Base-by-base conservation (phyloP, 352 stramenopile genomes). In the Pythium dissotocum region DNA sequence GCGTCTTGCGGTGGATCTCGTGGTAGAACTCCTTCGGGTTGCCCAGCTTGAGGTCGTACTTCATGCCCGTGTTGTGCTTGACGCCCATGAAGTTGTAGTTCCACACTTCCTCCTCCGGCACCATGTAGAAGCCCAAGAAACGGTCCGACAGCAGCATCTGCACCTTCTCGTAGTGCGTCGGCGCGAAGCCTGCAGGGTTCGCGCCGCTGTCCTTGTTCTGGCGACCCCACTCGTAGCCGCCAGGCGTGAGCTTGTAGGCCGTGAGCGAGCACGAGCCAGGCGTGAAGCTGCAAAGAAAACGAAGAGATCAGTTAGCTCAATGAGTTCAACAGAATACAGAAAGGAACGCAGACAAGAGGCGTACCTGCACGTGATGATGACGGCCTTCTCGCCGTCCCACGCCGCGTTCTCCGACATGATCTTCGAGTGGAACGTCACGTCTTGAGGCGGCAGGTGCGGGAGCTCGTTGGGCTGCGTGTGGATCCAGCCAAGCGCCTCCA, bases 1-100 rank as follows among this genome's bases (percentile, higher is more conserved):
- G 98, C 67, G 97, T 97, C 77, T 98, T 98, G 64, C 98, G 91
- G 72, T 99, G 98, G 66, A 97, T 93, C 77, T 99, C 97, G 69
- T 99, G 89, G 82, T 99, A 99, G 73, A 99, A 99, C 64, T 96
- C 94, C 76, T 99, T 98, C n/a, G 98, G 98, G 72, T 98, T 98
- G 70, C 98, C 98, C 40, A 99, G 88, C 71, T 98, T 98, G 40
- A 99, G 78, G 69, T 91, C 83, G 75, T 99, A 99, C 70, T 99
- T 97, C 97, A 99, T 99, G 42, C 86, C 90, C 24, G 86, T 89
- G 58, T 94, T 98, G 86, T 99, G 97, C 75, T 99, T 99, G 49
- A 99, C 96, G 61, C 98, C 98, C 88, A 99, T 98, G 73, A 99
- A 99, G 75, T 99, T 99, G 84, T 99, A 99, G 81, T 99, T 99